Evolutionary conservation across 1,284 basidiomycete genomes (phyloP).

Genomic region (Polyporus tsugae): DNA sequence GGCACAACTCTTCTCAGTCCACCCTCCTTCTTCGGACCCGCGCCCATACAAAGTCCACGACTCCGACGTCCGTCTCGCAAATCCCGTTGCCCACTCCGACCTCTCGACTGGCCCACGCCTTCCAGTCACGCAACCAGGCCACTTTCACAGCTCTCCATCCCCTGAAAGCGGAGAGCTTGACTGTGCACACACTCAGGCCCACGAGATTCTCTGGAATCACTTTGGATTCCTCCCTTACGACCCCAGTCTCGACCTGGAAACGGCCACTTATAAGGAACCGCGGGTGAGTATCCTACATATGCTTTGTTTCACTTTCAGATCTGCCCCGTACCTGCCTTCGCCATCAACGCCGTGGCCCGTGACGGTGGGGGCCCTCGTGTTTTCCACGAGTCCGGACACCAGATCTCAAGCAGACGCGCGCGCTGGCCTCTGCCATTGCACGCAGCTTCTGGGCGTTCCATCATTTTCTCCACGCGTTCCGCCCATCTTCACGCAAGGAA

Average conservation of each 20-base stretch:
- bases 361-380: slow-evolving; percentile 22
- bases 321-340: slow-evolving; percentile 9
- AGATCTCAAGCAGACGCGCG: slow-evolving; percentile 21
- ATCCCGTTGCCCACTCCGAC: slow-evolving; percentile 5
- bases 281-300: slow-evolving; percentile 22
- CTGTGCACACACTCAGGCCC: slow-evolving; percentile 16
- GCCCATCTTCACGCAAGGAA: slow-evolving; percentile 30
- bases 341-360: slow-evolving; percentile 24
- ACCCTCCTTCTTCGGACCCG: slow-evolving; percentile 4
- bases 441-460: slow-evolving; percentile 20
- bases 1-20: not conserved
- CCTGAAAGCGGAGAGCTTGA: slow-evolving; percentile 9
- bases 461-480: slow-evolving; percentile 27
- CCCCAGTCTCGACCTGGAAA: slow-evolving; percentile 28
- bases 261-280: slow-evolving; percentile 18
- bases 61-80: not conserved
- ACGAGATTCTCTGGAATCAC: slow-evolving; percentile 30
- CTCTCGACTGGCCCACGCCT: not conserved
- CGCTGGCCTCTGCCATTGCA: not conserved
- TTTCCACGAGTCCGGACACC: slow-evolving; percentile 27
- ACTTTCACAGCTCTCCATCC: not conserved
- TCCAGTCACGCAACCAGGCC: not conserved
- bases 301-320: slow-evolving; percentile 4
- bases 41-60: not conserved
- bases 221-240: slow-evolving; percentile 34